These are phyloP conservation scores for Globisporangium nunn DNA, from an alignment of 352 stramenopile genomes.

Conservation along the genomic window DNA sequence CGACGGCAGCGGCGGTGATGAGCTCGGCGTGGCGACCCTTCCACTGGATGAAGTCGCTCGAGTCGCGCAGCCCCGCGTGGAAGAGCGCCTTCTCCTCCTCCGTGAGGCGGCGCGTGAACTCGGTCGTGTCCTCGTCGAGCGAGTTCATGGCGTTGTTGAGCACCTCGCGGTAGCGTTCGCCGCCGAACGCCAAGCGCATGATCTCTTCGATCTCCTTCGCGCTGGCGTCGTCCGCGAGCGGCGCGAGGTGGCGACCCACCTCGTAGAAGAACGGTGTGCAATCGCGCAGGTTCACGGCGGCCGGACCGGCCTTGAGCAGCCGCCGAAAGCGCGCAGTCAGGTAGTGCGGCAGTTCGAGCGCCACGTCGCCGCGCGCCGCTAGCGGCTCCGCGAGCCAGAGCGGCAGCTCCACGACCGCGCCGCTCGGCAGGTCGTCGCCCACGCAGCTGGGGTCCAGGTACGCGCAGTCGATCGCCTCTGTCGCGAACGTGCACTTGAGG, in stretches of 20 bases:
- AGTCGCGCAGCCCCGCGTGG: slow-evolving; percentile 47
- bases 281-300: slow-evolving; percentile 68
- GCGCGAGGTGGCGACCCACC: slow-evolving; percentile 51
- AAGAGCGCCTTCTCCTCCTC: slow-evolving; percentile 42
- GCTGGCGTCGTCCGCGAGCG: slow-evolving; percentile 37
- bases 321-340: slow-evolving; percentile 68
- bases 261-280: slow-evolving; percentile 71
- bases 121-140: slow-evolving; percentile 62
- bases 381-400: slow-evolving; percentile 70
- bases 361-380: slow-evolving; percentile 40
- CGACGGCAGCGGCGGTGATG: slow-evolving; percentile 45
- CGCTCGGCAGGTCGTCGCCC: slow-evolving; percentile 34
- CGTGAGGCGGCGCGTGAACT: slow-evolving; percentile 9
- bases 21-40: slow-evolving; percentile 64
- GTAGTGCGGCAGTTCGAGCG: slow-evolving; percentile 49
- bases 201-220: slow-evolving; percentile 70
- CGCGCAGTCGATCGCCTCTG: slow-evolving; percentile 57
- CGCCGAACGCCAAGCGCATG: slow-evolving; percentile 63
- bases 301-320: slow-evolving; percentile 74
- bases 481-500: slow-evolving; percentile 69
- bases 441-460: slow-evolving; percentile 70
- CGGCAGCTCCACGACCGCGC: slow-evolving; percentile 58
- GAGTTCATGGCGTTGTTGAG: slow-evolving; percentile 84
- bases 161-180: slow-evolving; percentile 67
- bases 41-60: slow-evolving; percentile 73